Evolutionary conservation across 768 basidiomycete species (phyloP), one percentile per base, ranked within the genome.

Genomic region (Serpula lacrymans): DNA sequence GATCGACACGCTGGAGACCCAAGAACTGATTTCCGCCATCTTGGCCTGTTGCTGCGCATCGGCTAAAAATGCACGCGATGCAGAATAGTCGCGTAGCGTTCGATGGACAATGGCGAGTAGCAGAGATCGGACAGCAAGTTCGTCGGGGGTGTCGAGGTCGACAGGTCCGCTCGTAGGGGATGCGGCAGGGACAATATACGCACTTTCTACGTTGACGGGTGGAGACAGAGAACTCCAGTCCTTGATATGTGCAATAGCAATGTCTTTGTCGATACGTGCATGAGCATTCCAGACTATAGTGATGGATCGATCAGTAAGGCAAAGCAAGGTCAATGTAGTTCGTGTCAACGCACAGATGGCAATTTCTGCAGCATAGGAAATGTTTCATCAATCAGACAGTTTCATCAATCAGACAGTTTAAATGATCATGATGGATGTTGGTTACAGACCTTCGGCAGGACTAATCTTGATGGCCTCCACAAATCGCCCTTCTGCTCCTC

Each of bases 281-380:
- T 88, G 82, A 1, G 72, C 81, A 52, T 89, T 90, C 87, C 88
- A 89, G 61, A 89, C 85, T 87, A 41, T 33, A 2, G 41, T 39
- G 12, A 27, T 9, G 44, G 39, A 33, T 49, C 20, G 17, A 17
- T 23, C 22, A 23, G 9, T 16, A 18, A 28, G 20, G 14, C 12
- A 14, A 25, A 14, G 12, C 12, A 20, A 36, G 13, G 18, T 10
- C 2, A 13, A 43, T 12, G 7, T 27, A 14, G 10, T 8, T 24
- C 17, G 42, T n/a, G 29, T 14, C 8, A 3, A 67, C 80, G 48
- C 52, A 88, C 86, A 88, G 37, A 88, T 72, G 2, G 64, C 81
- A 21, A 90, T 68, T 55, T 89, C 88, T 83, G 45, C 2, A 28
- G 31, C 20, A n/a, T 23, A 37, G 23, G 9, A 24, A 16, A 17